Conservation (phyloP, 441 rosid species). For the Erodium trifolium region DNA sequence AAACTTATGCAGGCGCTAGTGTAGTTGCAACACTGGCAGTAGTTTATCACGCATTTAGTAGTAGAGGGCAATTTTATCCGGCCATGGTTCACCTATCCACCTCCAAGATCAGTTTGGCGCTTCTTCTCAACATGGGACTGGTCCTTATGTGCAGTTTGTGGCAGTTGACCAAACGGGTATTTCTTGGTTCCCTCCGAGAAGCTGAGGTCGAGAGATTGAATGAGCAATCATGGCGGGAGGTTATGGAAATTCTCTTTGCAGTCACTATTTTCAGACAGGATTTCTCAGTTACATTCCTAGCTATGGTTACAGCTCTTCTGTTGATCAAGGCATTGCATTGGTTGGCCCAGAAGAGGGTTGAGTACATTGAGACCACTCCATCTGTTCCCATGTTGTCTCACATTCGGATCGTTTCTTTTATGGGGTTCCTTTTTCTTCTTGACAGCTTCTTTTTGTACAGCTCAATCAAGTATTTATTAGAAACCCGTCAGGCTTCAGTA, state of each 20-base stretch:
- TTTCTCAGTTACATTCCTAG: conserved; percentile 70
- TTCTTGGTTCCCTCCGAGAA: conserved; percentile 85
- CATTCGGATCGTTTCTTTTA: conserved; percentile 71
- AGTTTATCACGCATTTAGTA: conserved; percentile 76
- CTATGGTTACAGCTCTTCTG: conserved; percentile 68
- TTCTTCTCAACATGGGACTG: conserved; percentile 86
- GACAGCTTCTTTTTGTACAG: conserved; percentile 69
- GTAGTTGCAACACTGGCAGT: conserved; percentile 49
- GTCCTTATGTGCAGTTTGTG: conserved; percentile 74
- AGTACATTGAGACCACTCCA: conserved; percentile 92
- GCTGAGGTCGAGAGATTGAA: conserved; percentile 88
- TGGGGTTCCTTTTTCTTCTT: conserved; percentile 71
- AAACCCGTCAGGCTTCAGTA: conserved; percentile 74
- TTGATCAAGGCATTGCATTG: conserved; percentile 85
- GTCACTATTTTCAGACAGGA: conserved; percentile 91
- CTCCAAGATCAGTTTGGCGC: conserved; percentile 74
- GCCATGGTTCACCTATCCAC: conserved; percentile 81
- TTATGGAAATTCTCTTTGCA: conserved; percentile 93
- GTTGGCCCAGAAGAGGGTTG: conserved; percentile 94
- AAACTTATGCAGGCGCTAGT: conserved; percentile 65
- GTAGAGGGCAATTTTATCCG: conserved; percentile 91
- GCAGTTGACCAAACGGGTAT: conserved; percentile 64
- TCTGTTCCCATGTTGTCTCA: conserved; percentile 70
- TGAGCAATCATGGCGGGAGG: conserved; percentile 94
- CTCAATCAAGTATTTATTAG: conserved; percentile 55